Evolutionary conservation across 768 basidiomycete species (phyloP).

Genomic region (Heimioporus sp.): DNA sequence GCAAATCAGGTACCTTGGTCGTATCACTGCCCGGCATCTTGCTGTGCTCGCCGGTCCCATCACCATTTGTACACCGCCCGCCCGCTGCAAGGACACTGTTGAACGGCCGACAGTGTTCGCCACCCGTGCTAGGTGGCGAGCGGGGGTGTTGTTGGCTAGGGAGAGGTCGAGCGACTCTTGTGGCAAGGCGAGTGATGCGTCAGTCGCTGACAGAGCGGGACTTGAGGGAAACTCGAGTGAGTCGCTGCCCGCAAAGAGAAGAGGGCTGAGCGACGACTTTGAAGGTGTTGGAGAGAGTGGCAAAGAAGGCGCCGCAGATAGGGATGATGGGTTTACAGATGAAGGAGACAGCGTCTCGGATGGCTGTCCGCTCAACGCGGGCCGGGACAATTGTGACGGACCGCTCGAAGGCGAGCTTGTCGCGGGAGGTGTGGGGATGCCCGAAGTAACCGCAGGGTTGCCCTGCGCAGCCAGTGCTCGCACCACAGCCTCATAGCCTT

Average conservation of each 20-base stretch:
- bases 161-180: constrained; percentile 31
- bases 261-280: constrained; percentile 36
- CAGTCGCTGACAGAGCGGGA: constrained; percentile 34
- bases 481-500: constrained; percentile 78
- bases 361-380: constrained; percentile 22
- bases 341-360: constrained; percentile 24
- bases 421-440: constrained; percentile 13
- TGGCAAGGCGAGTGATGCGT: constrained; percentile 26
- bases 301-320: constrained; percentile 34
- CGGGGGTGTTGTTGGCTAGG: constrained; percentile 50
- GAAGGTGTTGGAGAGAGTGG: constrained; percentile 43
- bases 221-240: constrained; percentile 36
- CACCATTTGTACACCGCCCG: constrained; percentile 47
- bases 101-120: constrained; percentile 62
- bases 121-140: constrained; percentile 99
- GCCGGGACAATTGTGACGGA: constrained; percentile 18
- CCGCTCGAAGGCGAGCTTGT: constrained; percentile 16
- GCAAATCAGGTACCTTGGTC: constrained; percentile 35
- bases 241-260: constrained; percentile 25
- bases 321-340: constrained; percentile 21
- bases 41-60: constrained; percentile 20
- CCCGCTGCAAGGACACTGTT: constrained; percentile 92
- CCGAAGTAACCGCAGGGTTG: constrained; percentile 24
- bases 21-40: constrained; percentile 15
- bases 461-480: constrained; percentile 68